Base-by-base conservation (phyloP, 2,329 filamentous ascomycete genomes). In the Cyclaneusma minus region DNA sequence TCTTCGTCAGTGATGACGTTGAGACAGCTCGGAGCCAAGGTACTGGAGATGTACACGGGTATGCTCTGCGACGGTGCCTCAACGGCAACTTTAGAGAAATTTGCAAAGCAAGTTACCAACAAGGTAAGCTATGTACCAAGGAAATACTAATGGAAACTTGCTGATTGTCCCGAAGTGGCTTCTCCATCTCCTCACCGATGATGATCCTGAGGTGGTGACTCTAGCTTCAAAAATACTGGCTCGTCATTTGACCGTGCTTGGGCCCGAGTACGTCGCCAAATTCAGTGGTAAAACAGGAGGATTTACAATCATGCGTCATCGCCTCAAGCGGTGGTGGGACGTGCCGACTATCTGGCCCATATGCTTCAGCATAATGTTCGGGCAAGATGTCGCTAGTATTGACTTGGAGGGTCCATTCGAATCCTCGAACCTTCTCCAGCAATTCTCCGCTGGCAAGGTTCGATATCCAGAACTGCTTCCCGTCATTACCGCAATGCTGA, bases 41-140 rank as follows among this genome's bases (percentile, higher is more conserved):
- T 94, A 28, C 56, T 94, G 12, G 68, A 68, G 35, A 72, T 92
- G 52, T 87, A 89, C 43, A 67, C 77, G 6, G 64, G 73, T 14
- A 60, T 93, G 7, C 58, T 94, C 7, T 93, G 84, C 42, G 72
- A 81, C 34, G 69, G 70, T 40, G 64, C 64, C 13, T 82, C 75
- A 36, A 54, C 64, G 7, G 58, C 58, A 9, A 72, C 77, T 34
- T 78, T 93, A 29, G 71, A 75, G 44, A 89, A 84, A 41, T 95
- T 98, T 57, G 82, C 84, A 4, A 80, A 78, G 44, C 91, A 87
- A 2, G 87, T 98, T 6, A 94, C 87, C 13, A 93, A 92, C 40
- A 93, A 93, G 64, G 80, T 83, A 57, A 44, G 59, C 24, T 29
- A 13, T 24, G 6, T 18, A 21, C 8, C 7, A 14, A 25, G n/a